These are phyloP conservation scores for Ustilago crameri DNA, from an alignment of 1,284 basidiomycete genomes.

Conservation along the genomic window DNA sequence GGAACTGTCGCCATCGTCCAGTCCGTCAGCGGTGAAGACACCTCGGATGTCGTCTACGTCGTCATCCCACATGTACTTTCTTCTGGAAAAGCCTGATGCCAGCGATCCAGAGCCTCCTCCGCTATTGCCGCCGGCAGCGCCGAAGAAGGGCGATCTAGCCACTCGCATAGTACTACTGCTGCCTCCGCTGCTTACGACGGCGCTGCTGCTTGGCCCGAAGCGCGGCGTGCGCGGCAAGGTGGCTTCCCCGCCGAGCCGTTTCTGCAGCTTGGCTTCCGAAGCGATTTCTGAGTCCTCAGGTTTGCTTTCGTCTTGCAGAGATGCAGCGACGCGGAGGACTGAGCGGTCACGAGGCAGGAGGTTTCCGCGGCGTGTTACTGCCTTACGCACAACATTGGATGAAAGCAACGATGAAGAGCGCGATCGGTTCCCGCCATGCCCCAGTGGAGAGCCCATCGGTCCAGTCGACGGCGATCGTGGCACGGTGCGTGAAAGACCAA, in stretches of 20 bases:
- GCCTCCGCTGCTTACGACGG: neutral
- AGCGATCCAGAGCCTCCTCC: neutral
- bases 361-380: conserved; percentile 38
- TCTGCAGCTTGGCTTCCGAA: conserved; percentile 64
- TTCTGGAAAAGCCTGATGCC: conserved; percentile 10
- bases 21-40: conserved; percentile 30
- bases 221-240: conserved; percentile 43
- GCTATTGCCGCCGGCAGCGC: conserved; percentile 3
- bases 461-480: conserved; percentile 24
- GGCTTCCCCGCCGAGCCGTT: conserved; percentile 46
- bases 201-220: conserved; percentile 13
- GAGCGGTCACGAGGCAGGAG: conserved; percentile 47
- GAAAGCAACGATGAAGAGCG: conserved; percentile 33
- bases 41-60: conserved; percentile 50
- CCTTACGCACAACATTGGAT: conserved; percentile 37
- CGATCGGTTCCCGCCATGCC: conserved; percentile 17
- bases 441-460: conserved; percentile 22
- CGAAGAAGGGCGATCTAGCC: conserved; percentile 31
- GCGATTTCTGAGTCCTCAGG: conserved; percentile 62
- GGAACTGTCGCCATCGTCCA: conserved; percentile 39
- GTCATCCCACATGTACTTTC: conserved; percentile 51
- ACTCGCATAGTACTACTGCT: conserved; percentile 5
- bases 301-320: conserved; percentile 56
- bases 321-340: conserved; percentile 61
- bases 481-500: conserved; percentile 10